Base-by-base conservation (phyloP, 306 rosid species). In the Dicorynia guianensis region DNA sequence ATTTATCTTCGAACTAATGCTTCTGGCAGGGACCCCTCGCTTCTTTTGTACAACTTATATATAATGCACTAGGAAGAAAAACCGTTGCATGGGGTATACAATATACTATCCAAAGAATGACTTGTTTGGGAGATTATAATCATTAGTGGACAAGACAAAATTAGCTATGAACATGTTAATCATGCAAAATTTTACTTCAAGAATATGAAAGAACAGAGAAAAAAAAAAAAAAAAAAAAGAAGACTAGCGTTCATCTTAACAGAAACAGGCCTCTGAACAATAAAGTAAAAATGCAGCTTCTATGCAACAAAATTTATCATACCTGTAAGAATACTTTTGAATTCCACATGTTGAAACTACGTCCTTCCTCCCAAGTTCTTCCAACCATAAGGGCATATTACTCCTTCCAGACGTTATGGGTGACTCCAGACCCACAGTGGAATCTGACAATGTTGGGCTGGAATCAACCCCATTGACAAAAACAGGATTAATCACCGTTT, bases 311-410 rank as follows among this genome's bases (percentile, higher is more conserved):
- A 66, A 59, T 68, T 55, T 36, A 74, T 54, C 81, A 79, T 89
- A 95, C 98, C 88, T 92, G 86, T 87, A 95, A 73, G 97, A 87
- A 82, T 90, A 95, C 87, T 92, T 92, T 0, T 88, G 97, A 81
- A 95, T 92, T 80, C 98, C 97, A 39, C 96, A 92, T 69, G 89
- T 89, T 25, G 98, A 91, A 75, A 83, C 87, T 40, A 84, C 89
- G 77, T 75, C 86, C 60, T 83, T 95, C 77, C 71, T 90, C 81
- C 82, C 86, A 55, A 92, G 89, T 74, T 91, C 97, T 39, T 95
- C 98, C 80, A 92, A 80, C 97, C 97, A 90, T 11, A 87, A 55
- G 62, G 93, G 75, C 52, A 78, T 64, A 70, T 85, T 88, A 77
- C 82, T 85, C 79, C 86, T 81, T 69, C 81, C 97, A 35, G 97